Evolutionary conservation across 2,329 filamentous ascomycete genomes (phyloP), one percentile per base, ranked within the genome.

Genomic region (Stachybotrys chartarum): DNA sequence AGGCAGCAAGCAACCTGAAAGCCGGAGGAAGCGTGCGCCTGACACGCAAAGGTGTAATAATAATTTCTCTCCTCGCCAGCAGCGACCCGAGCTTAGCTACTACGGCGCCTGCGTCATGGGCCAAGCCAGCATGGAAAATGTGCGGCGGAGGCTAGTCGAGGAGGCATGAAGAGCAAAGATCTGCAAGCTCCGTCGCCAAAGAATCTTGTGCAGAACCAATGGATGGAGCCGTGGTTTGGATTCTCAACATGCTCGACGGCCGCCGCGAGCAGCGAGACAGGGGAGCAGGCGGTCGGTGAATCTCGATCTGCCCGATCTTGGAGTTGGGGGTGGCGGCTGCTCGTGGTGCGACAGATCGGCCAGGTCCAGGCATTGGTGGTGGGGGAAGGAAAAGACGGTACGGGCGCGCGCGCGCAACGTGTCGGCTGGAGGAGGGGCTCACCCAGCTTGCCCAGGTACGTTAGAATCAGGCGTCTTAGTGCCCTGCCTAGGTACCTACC

Each of bases 121-220:
- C 35, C 35, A 6, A 53, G 24, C 24, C 24, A 24, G 24, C 24
- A 24, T 24, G 57, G 53, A 53, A 54, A 60, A 56, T 45, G 14
- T 30, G 54, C 55, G 54, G 54, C 46, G 56, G 56, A 51, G 16
- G 53, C 24, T 39, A 54, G 7, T 35, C 24, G 30, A 30, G 17
- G n/a, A 44, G 35, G 45, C 32, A 44, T 6, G 8, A 14, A 42
- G 24, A 42, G 35, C 14, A 14, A 42, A 14, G 35, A 42, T 42
- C 35, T 42, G 35, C 35, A 17, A 46, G n/a, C 17, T 11, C 17
- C 18, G 8, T 35, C 17, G 5, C 49, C 50, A 50, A 48, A 30
- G 46, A 46, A 32, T 35, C 53, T 55, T 18, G 54, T 47, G 24
- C 24, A 24, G 24, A 24, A 24, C 24, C 24, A 24, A 24, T 24